Evolutionary conservation across 345 rosid genomes (phyloP), one percentile per base, ranked within the genome.

Genomic region (Acer campestre): DNA sequence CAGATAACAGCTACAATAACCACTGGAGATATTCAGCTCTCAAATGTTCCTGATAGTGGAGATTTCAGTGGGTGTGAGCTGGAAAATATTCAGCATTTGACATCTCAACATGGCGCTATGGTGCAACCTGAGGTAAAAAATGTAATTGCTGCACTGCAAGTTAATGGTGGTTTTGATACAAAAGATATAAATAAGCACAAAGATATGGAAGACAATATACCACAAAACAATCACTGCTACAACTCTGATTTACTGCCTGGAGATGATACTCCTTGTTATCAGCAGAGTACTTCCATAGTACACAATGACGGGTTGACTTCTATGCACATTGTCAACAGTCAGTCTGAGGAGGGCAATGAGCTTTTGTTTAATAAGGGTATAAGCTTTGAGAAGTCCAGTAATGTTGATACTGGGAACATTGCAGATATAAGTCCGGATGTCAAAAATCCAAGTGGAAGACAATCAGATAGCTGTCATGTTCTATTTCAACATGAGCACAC

Each of bases 41-140:
- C 29, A 61, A 73, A 70, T 82, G 67, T 68, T 77, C 59, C 76
- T 14, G 75, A 55, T 8, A 67, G 68, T 64, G 83, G 61, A 29
- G 59, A 68, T 74, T 72, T 53, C 66, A 20, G 61, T 67, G 75
- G 76, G 31, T 51, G 63, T 55, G 82, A 84, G 81, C 56, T 70
- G 46, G 90, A 59, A 59, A 59, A 80, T 80, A 74, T 79, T 77
- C 83, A 67, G 18, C 78, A 77, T 51, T 55, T 75, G 53, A 48
- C 68, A 55, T 35, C 65, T 46, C 84, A 75, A 38, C 77, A 71
- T 62, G 71, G 70, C 74, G 79, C 74, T 53, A 59, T 53, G 9
- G 75, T 67, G 58, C 84, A 72, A 82, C 75, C 73, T 70, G 80
- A 40, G 67, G 38, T 81, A 81, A 75, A 67, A 75, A 77, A 78